Conservation (phyloP, 768 basidiomycete species). For the Termitomyces sp. region DNA sequence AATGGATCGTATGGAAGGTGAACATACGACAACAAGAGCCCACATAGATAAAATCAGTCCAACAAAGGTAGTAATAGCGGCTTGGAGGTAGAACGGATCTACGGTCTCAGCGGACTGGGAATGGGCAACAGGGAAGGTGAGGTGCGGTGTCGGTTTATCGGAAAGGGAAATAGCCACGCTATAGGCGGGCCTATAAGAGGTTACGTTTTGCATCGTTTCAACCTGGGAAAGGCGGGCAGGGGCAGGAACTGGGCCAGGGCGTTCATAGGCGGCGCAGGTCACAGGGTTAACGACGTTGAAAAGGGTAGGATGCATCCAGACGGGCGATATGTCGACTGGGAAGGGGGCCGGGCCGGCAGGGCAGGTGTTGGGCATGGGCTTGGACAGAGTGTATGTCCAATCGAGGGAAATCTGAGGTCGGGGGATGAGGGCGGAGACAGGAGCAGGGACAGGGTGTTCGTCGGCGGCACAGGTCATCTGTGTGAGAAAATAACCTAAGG, state of each 20-base stretch:
- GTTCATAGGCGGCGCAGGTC: background rate
- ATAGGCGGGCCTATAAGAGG: background rate
- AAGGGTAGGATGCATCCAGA: background rate
- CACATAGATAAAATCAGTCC: no score
- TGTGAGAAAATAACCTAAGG: background rate
- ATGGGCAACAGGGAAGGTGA: no score
- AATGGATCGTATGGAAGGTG: no score
- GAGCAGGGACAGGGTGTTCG: background rate
- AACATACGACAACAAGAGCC: no score
- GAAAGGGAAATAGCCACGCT: background rate
- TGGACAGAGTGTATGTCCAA: background rate
- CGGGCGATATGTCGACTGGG: background rate
- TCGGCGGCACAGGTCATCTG: background rate
- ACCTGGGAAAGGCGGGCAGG: no score
- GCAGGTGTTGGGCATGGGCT: background rate
- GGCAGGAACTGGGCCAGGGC: no score
- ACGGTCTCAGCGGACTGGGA: no score
- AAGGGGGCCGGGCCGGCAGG: background rate
- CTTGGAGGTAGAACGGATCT: no score
- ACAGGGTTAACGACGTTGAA: background rate
- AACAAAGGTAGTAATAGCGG: no score
- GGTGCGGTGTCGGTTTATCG: no score
- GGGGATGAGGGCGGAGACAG: no score
- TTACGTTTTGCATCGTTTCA: no score
- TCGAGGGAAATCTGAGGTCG: background rate